Evolutionary conservation across 2,329 filamentous ascomycete genomes (phyloP).

Genomic region (Helminthosporium solani): DNA sequence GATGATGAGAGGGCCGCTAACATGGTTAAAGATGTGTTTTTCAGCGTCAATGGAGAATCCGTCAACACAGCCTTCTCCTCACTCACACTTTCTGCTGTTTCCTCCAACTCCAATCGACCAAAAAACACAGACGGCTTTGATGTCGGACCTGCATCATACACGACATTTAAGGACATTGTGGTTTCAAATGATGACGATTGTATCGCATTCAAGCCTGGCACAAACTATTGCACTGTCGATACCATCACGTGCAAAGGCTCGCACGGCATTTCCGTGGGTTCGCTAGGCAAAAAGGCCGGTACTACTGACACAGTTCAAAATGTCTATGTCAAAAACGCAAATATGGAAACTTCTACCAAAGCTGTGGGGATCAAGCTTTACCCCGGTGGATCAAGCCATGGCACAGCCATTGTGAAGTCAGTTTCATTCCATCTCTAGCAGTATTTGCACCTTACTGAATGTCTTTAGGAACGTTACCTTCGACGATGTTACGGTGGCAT

Average conservation of each 20-base stretch:
- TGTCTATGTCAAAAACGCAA: slow-evolving; percentile 44
- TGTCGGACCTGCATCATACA: slow-evolving; percentile 42
- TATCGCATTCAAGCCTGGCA: slow-evolving; percentile 48
- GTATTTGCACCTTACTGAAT: too few relatives aligned
- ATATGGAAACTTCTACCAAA: slow-evolving; percentile 47
- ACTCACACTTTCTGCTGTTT: slow-evolving; percentile 45
- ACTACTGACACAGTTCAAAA: slow-evolving; percentile 47
- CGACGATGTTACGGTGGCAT: slow-evolving; percentile 4
- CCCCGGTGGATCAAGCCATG: slow-evolving; percentile 31
- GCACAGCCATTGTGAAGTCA: slow-evolving; percentile 1
- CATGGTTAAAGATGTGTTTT: slow-evolving; percentile 38
- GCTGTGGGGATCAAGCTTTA: slow-evolving; percentile 52
- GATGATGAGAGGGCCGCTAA: too few relatives aligned
- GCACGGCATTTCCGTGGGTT: slow-evolving; percentile 53
- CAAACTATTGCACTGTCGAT: slow-evolving; percentile 44
- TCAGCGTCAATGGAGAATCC: slow-evolving; percentile 42
- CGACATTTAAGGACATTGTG: slow-evolving; percentile 39
- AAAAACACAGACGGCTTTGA: slow-evolving; percentile 47
- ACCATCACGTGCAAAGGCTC: slow-evolving; percentile 51
- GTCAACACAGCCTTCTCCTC: slow-evolving; percentile 40
- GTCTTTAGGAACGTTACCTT: slow-evolving; percentile 6
- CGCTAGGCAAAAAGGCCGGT: slow-evolving; percentile 40
- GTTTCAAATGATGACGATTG: slow-evolving; percentile 25
- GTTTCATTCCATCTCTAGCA: too few relatives aligned
- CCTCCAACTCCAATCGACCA: slow-evolving; percentile 16